A percentile compares a stretch with the other conserved stretches of the same genome.
Evolutionary conservation across 2,329 filamentous ascomycete species (phyloP).

Genomic region (Penicillium sp.): DNA sequence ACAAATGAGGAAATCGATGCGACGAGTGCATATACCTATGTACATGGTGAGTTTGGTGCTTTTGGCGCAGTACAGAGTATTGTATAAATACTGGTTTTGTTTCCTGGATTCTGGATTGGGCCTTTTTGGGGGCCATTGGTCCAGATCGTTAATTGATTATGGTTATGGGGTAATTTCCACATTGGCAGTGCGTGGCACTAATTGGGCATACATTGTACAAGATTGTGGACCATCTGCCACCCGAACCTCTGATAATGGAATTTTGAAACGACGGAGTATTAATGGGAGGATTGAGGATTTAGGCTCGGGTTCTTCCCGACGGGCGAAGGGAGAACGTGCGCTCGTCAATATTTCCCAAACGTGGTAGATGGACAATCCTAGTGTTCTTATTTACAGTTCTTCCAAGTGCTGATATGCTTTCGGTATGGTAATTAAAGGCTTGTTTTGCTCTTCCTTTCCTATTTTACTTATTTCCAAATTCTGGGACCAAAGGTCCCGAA

Average conservation of each 20-base stretch:
- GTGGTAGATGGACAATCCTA: neutral
- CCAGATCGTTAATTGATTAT: neutral
- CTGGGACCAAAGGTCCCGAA: neutral
- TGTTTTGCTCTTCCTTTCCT: neutral
- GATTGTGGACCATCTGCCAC: neutral
- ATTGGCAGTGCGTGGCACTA: neutral
- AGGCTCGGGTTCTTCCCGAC: neutral
- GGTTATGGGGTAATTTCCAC: neutral
- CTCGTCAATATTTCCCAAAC: neutral
- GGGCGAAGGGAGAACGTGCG: neutral
- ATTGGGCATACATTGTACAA: neutral
- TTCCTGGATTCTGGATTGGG: neutral
- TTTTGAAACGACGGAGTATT: neutral
- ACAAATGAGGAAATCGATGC: neutral
- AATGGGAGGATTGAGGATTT: neutral
- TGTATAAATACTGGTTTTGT: neutral
- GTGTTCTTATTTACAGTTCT: neutral
- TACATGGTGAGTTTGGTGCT: neutral
- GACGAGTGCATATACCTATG: neutral
- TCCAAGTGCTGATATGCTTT: neutral
- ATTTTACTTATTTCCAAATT: neutral
- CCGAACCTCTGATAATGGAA: neutral
- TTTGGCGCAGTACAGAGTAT: neutral
- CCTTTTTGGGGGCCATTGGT: neutral
- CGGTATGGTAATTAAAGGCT: neutral